Conservation (phyloP, 345 rosid species). For the Clausena lansium region DNA sequence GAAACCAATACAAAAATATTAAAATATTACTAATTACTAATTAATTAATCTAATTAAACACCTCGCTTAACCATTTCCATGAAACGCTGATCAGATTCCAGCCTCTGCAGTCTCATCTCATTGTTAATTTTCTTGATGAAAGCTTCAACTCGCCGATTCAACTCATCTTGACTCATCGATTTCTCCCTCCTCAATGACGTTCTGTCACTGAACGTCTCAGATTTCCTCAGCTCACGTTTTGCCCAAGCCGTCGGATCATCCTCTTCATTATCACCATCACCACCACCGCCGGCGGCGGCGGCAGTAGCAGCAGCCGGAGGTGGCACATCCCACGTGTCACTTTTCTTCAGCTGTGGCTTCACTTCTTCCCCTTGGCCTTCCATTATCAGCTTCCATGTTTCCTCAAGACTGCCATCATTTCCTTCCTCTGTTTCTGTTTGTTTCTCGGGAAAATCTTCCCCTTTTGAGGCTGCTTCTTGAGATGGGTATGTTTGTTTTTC, state of each 20-base stretch:
- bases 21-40: not conserved
- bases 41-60: not conserved
- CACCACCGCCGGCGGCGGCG: not conserved
- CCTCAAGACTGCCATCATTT: constrained; percentile 35
- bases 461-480: not conserved
- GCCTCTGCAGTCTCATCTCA: constrained; percentile 44
- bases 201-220: constrained; percentile 38
- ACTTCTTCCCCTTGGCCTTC: constrained; percentile 27
- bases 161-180: constrained; percentile 42
- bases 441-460: not conserved
- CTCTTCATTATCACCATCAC: not conserved
- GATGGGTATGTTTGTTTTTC: not conserved
- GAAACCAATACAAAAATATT: not conserved
- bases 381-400: constrained; percentile 45
- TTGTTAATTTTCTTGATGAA: constrained; percentile 42
- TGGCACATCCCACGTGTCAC: constrained; percentile 42
- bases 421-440: constrained; percentile 10
- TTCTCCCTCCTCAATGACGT: constrained; percentile 29
- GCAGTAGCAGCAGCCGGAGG: constrained; percentile 4
- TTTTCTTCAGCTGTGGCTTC: constrained; percentile 30
- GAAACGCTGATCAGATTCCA: constrained; percentile 37
- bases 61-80: constrained; percentile 24
- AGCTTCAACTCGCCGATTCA: constrained; percentile 42
- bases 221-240: constrained; percentile 28
- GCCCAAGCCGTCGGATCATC: constrained; percentile 22